phyloP scores from a whole-genome alignment of 176 grass and related monocot genomes.

The Dactylis glomerata region DNA sequence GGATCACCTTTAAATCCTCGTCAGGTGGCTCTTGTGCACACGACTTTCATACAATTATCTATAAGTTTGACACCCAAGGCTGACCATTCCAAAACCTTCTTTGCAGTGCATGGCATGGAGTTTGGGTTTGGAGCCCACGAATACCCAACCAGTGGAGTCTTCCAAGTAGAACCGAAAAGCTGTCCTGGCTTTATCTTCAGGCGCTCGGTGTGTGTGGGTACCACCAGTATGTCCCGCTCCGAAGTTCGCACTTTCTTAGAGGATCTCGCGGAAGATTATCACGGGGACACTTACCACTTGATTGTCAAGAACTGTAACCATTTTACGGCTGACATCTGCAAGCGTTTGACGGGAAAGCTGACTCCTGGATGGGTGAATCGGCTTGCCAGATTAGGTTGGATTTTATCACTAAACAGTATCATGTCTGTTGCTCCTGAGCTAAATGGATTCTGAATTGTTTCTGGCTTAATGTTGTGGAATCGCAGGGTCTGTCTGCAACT shows the following conservation, averaged over 20 bases:
- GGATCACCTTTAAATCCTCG: not conserved
- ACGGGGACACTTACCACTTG: constrained; percentile 84
- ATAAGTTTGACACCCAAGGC: not conserved
- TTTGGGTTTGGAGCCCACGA: constrained; percentile 92
- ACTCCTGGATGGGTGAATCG: constrained; percentile 90
- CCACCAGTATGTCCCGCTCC: constrained; percentile 57
- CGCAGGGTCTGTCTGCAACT: constrained; percentile 85
- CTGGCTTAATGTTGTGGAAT: not conserved
- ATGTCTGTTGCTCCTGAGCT: not conserved
- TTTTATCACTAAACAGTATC: not conserved
- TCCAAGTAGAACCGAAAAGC: constrained; percentile 80
- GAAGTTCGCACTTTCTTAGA: constrained; percentile 65
- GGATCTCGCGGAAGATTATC: constrained; percentile 71
- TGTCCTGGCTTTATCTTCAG: constrained; percentile 87
- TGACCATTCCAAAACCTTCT: not conserved
- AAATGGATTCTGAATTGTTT: not conserved
- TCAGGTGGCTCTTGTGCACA: not conserved
- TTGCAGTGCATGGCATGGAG: constrained; percentile 83
- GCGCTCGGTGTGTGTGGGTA: constrained; percentile 68
- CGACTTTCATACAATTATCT: not conserved
- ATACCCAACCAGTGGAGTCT: constrained; percentile 77
- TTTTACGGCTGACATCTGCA: constrained; percentile 76
- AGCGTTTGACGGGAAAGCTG: constrained; percentile 48
- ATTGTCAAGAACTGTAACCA: constrained; percentile 90
- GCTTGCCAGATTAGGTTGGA: constrained; percentile 79